A percentile compares a stretch with the other conserved stretches of the same genome.
These are phyloP conservation scores for Mortierella sp. DNA, from an alignment of 371 early-diverging fungal species.

Conservation along the genomic window DNA sequence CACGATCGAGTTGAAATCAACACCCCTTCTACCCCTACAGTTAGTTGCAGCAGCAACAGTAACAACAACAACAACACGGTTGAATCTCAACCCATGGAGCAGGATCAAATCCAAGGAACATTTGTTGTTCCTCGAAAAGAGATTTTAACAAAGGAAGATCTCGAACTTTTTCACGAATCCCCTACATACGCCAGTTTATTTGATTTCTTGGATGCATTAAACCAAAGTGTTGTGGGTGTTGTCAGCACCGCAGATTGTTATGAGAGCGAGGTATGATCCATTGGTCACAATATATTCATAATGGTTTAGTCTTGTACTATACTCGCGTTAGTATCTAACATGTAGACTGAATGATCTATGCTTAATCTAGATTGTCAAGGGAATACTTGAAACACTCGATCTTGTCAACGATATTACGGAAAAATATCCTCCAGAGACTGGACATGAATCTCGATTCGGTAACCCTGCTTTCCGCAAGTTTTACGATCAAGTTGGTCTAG, in stretches of 20 bases:
- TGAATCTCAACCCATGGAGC: constrained; percentile 8
- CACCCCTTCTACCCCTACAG: neutral
- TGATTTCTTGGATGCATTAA: constrained; percentile 78
- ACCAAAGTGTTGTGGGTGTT: constrained; percentile 76
- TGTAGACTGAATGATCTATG: too few relatives aligned
- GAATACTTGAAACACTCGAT: constrained; percentile 74
- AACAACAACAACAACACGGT: neutral
- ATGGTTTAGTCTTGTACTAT: too few relatives aligned
- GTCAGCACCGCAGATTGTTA: constrained; percentile 68
- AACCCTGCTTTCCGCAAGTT: constrained; percentile 92
- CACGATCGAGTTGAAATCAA: constrained; percentile 9
- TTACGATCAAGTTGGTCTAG: constrained; percentile 74
- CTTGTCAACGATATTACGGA: constrained; percentile 70
- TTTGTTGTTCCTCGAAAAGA: constrained; percentile 69
- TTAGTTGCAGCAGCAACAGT: neutral
- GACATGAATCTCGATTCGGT: constrained; percentile 88
- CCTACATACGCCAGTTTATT: constrained; percentile 73
- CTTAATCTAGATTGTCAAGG: constrained; percentile 63
- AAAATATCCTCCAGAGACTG: constrained; percentile 82
- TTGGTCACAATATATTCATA: neutral
- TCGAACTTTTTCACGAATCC: constrained; percentile 81
- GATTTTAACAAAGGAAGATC: constrained; percentile 89
- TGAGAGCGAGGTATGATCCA: constrained; percentile 54
- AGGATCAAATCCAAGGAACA: neutral
- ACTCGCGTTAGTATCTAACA: too few relatives aligned